Conservation (phyloP, 179 eudicot genomes). For the Corrigiola litoralis region DNA sequence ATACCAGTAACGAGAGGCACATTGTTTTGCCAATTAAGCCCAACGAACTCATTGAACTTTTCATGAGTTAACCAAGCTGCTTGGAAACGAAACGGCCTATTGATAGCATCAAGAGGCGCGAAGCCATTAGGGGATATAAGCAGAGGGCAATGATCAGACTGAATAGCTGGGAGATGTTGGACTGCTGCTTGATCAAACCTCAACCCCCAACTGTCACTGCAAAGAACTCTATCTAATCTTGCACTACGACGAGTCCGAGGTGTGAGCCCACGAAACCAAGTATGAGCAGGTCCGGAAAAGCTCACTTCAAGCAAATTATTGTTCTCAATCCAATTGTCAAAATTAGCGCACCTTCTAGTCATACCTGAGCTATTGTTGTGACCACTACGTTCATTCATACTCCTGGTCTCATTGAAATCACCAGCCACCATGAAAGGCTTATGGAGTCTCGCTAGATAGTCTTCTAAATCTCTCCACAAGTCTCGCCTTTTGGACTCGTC, state of each 20-base stretch:
- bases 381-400: not conserved
- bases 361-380: not conserved
- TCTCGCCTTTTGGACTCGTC: not conserved
- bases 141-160: not conserved
- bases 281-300: not conserved
- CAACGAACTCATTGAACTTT: not conserved
- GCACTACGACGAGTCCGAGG: not conserved
- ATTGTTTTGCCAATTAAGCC: not conserved
- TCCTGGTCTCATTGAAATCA: not conserved
- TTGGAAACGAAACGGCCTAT: not conserved
- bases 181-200: not conserved
- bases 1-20: not conserved
- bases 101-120: not conserved
- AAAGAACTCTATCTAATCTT: not conserved
- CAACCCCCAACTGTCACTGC: not conserved
- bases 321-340: not conserved
- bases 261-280: not conserved
- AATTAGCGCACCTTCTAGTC: not conserved
- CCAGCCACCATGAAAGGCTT: not conserved
- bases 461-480: not conserved
- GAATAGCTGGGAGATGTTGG: not conserved
- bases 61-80: not conserved
- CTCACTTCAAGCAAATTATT: not conserved
- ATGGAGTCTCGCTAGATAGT: not conserved
- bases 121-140: not conserved